phyloP scores from a whole-genome alignment of 1,284 basidiomycete genomes.

The Austroboletus rostrupii region DNA sequence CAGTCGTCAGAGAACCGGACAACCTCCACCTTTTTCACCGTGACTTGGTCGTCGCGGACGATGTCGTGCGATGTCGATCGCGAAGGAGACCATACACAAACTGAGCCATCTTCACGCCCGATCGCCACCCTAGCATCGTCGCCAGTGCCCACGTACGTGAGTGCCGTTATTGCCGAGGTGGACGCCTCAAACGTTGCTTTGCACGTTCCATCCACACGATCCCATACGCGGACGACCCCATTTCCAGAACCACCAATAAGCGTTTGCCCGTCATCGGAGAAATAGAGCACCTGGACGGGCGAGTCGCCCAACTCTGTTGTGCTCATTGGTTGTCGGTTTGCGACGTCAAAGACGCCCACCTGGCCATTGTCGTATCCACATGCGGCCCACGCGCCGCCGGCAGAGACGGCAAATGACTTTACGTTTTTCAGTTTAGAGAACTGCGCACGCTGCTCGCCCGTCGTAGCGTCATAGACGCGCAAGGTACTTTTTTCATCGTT shows the following conservation, averaged over 20 bases:
- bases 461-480: conserved; percentile 11
- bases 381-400: conserved; percentile 10
- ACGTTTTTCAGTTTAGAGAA: conserved; percentile 15
- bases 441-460: conserved; percentile 8
- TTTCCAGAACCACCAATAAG: conserved; percentile 16
- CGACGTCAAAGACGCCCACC: conserved; percentile 13
- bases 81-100: conserved; percentile 19
- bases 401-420: conserved; percentile 7
- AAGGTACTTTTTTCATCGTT: conserved; percentile 9
- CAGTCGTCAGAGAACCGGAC: conserved; percentile 12
- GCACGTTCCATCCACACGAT: conserved; percentile 12
- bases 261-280: conserved; percentile 8
- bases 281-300: conserved; percentile 2
- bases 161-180: conserved; percentile 14
- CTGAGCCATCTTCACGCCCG: conserved; percentile 18
- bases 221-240: conserved; percentile 19
- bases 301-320: neutral
- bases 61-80: conserved; percentile 12
- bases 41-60: conserved; percentile 2
- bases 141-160: conserved; percentile 1
- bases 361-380: conserved; percentile 9
- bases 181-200: conserved; percentile 8
- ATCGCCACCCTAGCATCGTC: conserved; percentile 7
- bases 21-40: conserved; percentile 3
- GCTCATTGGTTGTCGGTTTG: neutral